These are phyloP conservation scores for Trichopus zeylanicus DNA, from an alignment of 116 monocot genomes.

Conservation along the genomic window DNA sequence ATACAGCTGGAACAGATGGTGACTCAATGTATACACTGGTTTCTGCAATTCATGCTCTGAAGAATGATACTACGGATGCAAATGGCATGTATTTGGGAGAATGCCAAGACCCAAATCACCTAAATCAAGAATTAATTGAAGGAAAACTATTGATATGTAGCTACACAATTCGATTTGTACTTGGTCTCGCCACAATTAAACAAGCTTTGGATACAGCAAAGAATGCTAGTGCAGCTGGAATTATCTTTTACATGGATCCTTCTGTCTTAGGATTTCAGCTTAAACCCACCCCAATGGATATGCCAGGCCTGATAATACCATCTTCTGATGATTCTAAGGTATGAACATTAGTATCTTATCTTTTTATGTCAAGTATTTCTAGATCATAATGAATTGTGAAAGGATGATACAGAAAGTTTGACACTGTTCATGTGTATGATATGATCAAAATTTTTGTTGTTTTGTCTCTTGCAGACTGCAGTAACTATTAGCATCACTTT, in stretches of 20 bases:
- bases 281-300: conserved; percentile 82
- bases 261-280: conserved; percentile 89
- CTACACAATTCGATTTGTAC: conserved; percentile 82
- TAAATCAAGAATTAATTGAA: conserved; percentile 45
- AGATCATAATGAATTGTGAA: neutral
- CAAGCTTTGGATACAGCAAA: conserved; percentile 78
- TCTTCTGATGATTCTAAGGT: conserved; percentile 92
- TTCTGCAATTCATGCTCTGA: conserved; percentile 69
- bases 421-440: no score
- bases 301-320: conserved; percentile 83
- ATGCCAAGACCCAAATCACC: conserved; percentile 77
- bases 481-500: no score
- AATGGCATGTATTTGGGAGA: conserved; percentile 70
- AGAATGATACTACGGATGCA: conserved; percentile 35
- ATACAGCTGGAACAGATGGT: conserved; percentile 78
- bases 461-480: no score
- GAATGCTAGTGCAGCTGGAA: conserved; percentile 74
- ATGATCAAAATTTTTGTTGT: no score
- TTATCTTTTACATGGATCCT: conserved; percentile 90
- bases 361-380: neutral
- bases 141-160: conserved; percentile 85
- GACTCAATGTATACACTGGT: conserved; percentile 65
- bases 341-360: neutral
- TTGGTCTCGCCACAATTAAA: conserved; percentile 79
- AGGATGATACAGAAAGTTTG: no score